Evolutionary conservation across 805 yeast genomes (phyloP).

Genomic region (Komagataella kurtzmanii): DNA sequence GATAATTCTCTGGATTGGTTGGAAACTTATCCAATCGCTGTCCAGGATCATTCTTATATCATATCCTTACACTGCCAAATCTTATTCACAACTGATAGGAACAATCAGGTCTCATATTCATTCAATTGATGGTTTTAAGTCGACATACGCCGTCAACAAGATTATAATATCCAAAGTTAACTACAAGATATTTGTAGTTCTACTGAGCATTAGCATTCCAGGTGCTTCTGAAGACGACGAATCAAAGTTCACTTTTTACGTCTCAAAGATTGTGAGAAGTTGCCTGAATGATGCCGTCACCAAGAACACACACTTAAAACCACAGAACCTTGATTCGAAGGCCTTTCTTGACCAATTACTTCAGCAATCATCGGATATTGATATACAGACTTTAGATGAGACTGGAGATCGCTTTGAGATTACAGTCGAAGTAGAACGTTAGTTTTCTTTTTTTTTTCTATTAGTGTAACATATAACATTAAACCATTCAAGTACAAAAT

Average conservation of each 20-base stretch:
- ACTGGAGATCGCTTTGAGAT: background rate
- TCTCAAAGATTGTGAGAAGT: conserved; percentile 18
- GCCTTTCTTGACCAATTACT: background rate
- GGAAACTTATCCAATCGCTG: conserved; percentile 29
- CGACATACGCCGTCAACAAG: conserved; percentile 30
- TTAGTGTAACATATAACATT: background rate
- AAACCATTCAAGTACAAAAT: background rate
- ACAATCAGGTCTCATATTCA: conserved; percentile 31
- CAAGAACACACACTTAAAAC: background rate
- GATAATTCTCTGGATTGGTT: conserved; percentile 12
- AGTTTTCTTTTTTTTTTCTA: background rate
- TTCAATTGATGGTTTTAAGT: conserved; percentile 36
- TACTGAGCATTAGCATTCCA: conserved; percentile 39
- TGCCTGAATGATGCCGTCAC: background rate
- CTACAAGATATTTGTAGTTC: conserved; percentile 42
- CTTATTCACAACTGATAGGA: conserved; percentile 21
- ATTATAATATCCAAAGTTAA: conserved; percentile 51
- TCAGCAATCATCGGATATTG: background rate
- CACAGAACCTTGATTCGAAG: background rate
- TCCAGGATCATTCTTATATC: conserved; percentile 41
- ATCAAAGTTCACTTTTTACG: conserved; percentile 35
- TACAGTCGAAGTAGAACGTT: background rate
- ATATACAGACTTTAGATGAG: background rate
- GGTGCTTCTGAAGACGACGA: conserved; percentile 72
- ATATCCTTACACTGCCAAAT: conserved; percentile 31